A percentile compares a stretch with the other conserved stretches of the same genome.
Conservation (phyloP, 148 eudicot species). For the Rhododendron williamsianum region DNA sequence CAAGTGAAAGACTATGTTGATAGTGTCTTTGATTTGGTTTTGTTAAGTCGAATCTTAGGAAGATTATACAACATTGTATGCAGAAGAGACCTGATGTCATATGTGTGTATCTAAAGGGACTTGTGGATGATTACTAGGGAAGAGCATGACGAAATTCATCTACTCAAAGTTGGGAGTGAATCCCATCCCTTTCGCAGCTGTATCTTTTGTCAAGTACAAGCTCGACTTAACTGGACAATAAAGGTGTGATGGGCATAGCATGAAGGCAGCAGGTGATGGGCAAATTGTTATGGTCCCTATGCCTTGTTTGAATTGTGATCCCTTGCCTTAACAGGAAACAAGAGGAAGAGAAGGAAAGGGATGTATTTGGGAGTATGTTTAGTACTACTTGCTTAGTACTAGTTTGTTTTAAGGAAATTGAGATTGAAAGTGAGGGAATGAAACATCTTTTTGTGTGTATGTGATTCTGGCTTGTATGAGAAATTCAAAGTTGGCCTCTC, state of each 20-base stretch:
- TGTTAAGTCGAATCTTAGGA: too few relatives aligned
- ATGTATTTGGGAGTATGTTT: background rate
- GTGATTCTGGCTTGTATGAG: background rate
- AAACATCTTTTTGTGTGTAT: background rate
- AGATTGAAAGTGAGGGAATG: background rate
- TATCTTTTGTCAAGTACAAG: background rate
- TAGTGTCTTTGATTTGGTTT: too few relatives aligned
- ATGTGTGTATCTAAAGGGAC: background rate
- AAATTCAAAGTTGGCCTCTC: background rate
- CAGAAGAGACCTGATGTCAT: too few relatives aligned
- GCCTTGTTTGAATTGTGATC: too few relatives aligned
- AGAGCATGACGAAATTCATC: background rate
- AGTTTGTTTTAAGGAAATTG: background rate
- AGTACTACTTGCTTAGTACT: background rate
- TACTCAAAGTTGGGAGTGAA: background rate
- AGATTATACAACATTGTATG: too few relatives aligned
- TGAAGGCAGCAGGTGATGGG: background rate
- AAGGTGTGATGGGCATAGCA: too few relatives aligned
- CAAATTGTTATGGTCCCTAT: too few relatives aligned
- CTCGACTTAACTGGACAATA: too few relatives aligned
- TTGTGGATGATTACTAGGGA: background rate
- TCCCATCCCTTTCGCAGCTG: background rate
- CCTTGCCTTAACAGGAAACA: background rate
- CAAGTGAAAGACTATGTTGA: background rate
- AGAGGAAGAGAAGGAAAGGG: background rate